Base-by-base conservation (phyloP, 352 stramenopile species). In the Phytophthora uliginosa region DNA sequence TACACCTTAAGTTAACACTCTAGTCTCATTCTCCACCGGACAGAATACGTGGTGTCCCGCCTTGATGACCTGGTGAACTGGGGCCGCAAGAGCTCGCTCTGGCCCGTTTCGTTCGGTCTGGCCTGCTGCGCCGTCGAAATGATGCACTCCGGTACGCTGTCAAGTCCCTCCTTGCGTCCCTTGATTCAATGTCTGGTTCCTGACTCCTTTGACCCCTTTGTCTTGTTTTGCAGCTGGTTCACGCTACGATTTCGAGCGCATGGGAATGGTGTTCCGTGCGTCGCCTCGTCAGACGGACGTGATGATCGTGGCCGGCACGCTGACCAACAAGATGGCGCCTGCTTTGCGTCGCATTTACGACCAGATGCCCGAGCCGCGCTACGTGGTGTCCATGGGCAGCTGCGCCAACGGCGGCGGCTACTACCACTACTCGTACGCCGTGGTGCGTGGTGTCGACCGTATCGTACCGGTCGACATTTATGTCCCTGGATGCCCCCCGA, bases 321-420 rank as follows among this genome's bases (percentile, higher is more conserved):
- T 99, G 26, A 99, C 97, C 64, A 99, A 99, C 88, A 99, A 99
- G 80, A 99, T 99, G 97, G 98, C 98, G 24, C 98, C 98, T 0
- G 98, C 98, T 10, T 84, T 99, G 12, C 88, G 97, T 28, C 85
- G 87, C 51, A 88, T 99, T 26, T 99, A 99, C 85, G 98, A 99
- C 86, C 97, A 99, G 84, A 99, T 99, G 97, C 96, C 98, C 7
- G 97, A 99, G 81, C 97, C 98, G 17, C 90, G 97, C 52, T 99
- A 97, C 90, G 98, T 99, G 15, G 76, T 99, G 38, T 98, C 93
- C 52, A 99, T 99, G 96, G 98, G 98, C 59, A 97, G 84, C 51
- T 99, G 98, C 78, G 97, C 98, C 20, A 99, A 99, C 83, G 96
- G 97, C 26, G 98, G 82, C 36, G 82, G 82, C 22, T 92, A 89